Conservation (phyloP, 371 early-diverging fungal genomes). For the Caulochytrium protostelioides region DNA sequence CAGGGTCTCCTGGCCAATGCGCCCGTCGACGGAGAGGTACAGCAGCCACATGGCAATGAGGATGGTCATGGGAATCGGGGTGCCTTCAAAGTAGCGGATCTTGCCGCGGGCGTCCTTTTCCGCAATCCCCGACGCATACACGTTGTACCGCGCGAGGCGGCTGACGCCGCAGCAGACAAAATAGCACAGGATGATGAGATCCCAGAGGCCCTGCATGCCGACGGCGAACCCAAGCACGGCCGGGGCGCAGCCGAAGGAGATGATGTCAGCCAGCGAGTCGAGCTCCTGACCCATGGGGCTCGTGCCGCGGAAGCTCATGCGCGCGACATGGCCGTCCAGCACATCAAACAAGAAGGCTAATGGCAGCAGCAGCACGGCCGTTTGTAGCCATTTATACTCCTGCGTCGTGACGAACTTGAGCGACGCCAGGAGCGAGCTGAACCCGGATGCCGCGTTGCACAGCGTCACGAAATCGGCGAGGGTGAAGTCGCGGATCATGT, state of each 20-base stretch:
- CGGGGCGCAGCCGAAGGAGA: slow-evolving; percentile 12
- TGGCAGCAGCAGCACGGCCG: slow-evolving; percentile 52
- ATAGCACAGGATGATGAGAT: slow-evolving; percentile 48
- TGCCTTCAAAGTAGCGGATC: slow-evolving; percentile 66
- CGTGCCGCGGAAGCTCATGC: too few relatives aligned
- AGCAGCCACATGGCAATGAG: slow-evolving; percentile 41
- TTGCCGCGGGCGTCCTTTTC: slow-evolving; percentile 58
- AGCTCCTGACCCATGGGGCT: slow-evolving; percentile 54
- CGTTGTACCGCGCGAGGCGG: slow-evolving; percentile 70
- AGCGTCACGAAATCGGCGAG: slow-evolving; percentile 68
- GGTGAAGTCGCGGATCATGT: slow-evolving; percentile 30
- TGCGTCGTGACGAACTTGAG: slow-evolving; percentile 53
- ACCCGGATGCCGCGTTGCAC: slow-evolving; percentile 61
- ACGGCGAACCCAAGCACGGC: slow-evolving; percentile 35
- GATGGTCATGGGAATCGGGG: slow-evolving; percentile 62
- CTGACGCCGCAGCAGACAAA: slow-evolving; percentile 78
- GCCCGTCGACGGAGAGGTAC: slow-evolving; percentile 34
- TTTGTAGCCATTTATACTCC: slow-evolving; percentile 26
- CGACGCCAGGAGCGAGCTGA: slow-evolving; percentile 50
- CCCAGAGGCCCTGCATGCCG: slow-evolving; percentile 61
- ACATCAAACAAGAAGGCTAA: slow-evolving; percentile 59
- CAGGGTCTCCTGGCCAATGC: slow-evolving; percentile 27
- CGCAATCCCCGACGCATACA: slow-evolving; percentile 45
- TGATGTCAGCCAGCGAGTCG: slow-evolving; percentile 67
- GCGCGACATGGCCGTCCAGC: slow-evolving; percentile 37